Percentiles rank a stretch among this genome's conserved stretches.
Conservation (phyloP, 371 early-diverging fungal species). For the Smittium mucronatum region DNA sequence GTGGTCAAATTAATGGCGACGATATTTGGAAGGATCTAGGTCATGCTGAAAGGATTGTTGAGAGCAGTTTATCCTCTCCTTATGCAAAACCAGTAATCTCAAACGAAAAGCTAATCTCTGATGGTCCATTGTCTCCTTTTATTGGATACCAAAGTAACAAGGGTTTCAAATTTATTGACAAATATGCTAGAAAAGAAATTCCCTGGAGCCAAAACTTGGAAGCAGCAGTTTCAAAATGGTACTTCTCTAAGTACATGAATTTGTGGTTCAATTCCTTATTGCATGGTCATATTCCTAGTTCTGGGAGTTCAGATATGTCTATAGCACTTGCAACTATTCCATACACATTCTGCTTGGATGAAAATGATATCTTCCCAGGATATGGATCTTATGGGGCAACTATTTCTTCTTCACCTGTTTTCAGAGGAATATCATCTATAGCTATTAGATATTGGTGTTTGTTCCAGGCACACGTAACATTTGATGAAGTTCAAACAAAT, state of each 20-base stretch:
- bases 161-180: constrained; percentile 17
- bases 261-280: constrained; percentile 41
- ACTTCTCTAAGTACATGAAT: constrained; percentile 55
- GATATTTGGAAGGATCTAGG: constrained; percentile 39
- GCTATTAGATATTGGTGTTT: constrained; percentile 63
- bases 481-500: constrained; percentile 37
- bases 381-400: constrained; percentile 61
- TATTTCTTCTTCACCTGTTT: constrained; percentile 43
- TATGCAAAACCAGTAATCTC: constrained; percentile 20
- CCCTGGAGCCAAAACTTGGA: constrained; percentile 38
- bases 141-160: neutral
- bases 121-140: neutral
- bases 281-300: constrained; percentile 13
- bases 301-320: constrained; percentile 37
- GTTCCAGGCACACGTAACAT: constrained; percentile 70
- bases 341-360: constrained; percentile 61
- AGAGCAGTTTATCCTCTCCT: constrained; percentile 17
- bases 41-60: constrained; percentile 42
- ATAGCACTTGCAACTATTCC: constrained; percentile 58
- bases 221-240: constrained; percentile 50
- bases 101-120: constrained; percentile 29
- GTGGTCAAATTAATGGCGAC: constrained; percentile 72
- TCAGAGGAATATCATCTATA: constrained; percentile 39
- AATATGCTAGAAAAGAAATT: constrained; percentile 33
- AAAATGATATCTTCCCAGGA: constrained; percentile 63